phyloP scores from a whole-genome alignment of 495 filamentous ascomycete species.

The Daldinia bambusicola region DNA sequence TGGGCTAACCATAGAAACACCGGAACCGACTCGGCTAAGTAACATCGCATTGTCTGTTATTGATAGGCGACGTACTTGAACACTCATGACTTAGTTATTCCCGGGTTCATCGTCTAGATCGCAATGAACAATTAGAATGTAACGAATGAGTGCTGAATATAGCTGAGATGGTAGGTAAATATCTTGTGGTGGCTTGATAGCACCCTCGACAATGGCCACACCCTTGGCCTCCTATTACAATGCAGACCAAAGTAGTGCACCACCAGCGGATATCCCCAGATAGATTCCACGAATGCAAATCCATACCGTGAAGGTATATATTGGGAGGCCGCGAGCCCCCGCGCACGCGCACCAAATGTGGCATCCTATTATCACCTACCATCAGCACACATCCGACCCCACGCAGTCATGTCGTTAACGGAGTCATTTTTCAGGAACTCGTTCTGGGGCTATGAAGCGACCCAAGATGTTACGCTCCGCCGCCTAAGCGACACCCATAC shows the following conservation, averaged over 20 bases:
- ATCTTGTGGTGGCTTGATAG: background rate
- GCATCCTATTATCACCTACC: background rate
- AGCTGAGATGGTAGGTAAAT: background rate
- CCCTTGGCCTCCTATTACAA: background rate
- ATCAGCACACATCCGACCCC: background rate
- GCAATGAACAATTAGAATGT: background rate
- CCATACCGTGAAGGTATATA: slow-evolving; percentile 16
- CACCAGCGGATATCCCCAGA: slow-evolving; percentile 41
- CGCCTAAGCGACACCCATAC: slow-evolving; percentile 22
- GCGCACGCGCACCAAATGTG: background rate
- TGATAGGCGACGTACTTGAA: background rate
- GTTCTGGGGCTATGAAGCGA: slow-evolving; percentile 37
- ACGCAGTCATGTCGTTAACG: slow-evolving; percentile 30
- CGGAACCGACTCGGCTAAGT: slow-evolving; percentile 34
- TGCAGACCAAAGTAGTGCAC: slow-evolving; percentile 12
- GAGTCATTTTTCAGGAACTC: slow-evolving; percentile 38
- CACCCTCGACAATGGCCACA: background rate
- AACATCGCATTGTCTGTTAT: background rate
- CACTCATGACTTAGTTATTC: background rate
- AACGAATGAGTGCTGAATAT: background rate
- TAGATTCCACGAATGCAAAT: slow-evolving; percentile 2
- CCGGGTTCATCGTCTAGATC: background rate
- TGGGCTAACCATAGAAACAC: slow-evolving; percentile 5
- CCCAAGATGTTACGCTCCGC: slow-evolving; percentile 30
- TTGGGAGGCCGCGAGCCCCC: slow-evolving; percentile 1